Evolutionary conservation across 257 asterid genomes (phyloP), one percentile per base, ranked within the genome.

Genomic region (Leonotis leonurus): DNA sequence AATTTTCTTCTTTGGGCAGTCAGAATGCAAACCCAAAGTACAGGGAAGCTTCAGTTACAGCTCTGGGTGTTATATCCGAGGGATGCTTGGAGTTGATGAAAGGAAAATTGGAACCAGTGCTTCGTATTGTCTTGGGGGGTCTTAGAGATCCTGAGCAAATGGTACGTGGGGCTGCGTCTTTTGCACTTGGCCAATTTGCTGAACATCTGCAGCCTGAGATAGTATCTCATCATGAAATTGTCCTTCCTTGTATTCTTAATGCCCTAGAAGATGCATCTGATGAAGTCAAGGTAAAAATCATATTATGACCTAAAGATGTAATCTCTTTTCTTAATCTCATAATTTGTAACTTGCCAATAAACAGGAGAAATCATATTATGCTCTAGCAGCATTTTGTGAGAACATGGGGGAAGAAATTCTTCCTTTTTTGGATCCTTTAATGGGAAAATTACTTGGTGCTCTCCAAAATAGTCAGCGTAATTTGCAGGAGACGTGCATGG

Each of bases 341-440:
- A 54, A 29, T 39, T 2, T 8, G 20, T 72, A 65, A 22, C 55
- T 32, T 57, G 36, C 60, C 27, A 57, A 64, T 33, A 69, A 48
- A 75, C 83, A 93, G 99, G 99, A 89, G 75, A 93, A 93, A 74
- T 93, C 99, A 10, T 93, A 93, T 72, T 93, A 93, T 72, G 97
- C 97, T 17, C 75, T 93, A 84, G 99, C 99, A 30, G 97, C 99
- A 69, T 93, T 93, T 78, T 89, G 97, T 78, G 99, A 93, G 94
- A 72, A 93, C 69, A 93, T 93, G 99, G 99, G 95, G 2, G 96
- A 85, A 39, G 99, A 85, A 77, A 93, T 93, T 73, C 95, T 93
- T 78, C 96, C 97, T 33, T 93, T 83, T 77, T 63, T 89, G 73
- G 95, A 89, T 72, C 88, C 95, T 71, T 78, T 93, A 81, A 85